Evolutionary conservation across 257 asterid genomes (phyloP).

Genomic region (Solanum appendiculatum): DNA sequence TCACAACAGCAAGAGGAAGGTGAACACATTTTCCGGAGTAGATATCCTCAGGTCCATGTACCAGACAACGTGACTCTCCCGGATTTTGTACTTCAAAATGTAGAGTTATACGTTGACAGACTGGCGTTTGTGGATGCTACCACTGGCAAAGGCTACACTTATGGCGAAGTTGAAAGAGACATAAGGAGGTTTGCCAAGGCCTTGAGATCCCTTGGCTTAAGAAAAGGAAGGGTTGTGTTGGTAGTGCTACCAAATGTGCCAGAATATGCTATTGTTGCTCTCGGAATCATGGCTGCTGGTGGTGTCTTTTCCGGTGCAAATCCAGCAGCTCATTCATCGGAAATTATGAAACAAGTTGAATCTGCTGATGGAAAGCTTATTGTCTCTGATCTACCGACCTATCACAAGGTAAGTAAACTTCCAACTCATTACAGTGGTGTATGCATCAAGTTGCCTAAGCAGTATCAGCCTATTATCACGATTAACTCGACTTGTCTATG

Average conservation of each 20-base stretch:
- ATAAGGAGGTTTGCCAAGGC: constrained; percentile 71
- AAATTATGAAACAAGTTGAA: constrained; percentile 82
- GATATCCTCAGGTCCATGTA: constrained; percentile 49
- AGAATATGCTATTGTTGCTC: constrained; percentile 70
- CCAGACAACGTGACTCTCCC: constrained; percentile 69
- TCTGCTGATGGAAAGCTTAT: constrained; percentile 78
- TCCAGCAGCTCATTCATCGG: constrained; percentile 59
- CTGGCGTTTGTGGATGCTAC: constrained; percentile 72
- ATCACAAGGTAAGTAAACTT: constrained; percentile 43
- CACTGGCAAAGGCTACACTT: constrained; percentile 57
- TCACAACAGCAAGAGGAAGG: constrained; percentile 8
- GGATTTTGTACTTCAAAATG: constrained; percentile 60
- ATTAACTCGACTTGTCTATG: background rate
- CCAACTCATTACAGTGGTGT: background rate
- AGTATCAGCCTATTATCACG: background rate
- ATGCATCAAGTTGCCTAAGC: background rate
- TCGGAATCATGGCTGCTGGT: constrained; percentile 92
- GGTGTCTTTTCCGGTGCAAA: constrained; percentile 89
- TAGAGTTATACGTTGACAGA: constrained; percentile 39
- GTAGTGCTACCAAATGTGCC: constrained; percentile 75
- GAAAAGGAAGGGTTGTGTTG: constrained; percentile 73
- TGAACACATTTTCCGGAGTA: constrained; percentile 63
- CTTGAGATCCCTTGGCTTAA: constrained; percentile 67
- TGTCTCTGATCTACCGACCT: constrained; percentile 68
- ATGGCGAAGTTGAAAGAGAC: constrained; percentile 52